A percentile compares a stretch with the other conserved stretches of the same genome.
Conservation (phyloP, 2,329 filamentous ascomycete species). For the Fusarium decemcellulare region DNA sequence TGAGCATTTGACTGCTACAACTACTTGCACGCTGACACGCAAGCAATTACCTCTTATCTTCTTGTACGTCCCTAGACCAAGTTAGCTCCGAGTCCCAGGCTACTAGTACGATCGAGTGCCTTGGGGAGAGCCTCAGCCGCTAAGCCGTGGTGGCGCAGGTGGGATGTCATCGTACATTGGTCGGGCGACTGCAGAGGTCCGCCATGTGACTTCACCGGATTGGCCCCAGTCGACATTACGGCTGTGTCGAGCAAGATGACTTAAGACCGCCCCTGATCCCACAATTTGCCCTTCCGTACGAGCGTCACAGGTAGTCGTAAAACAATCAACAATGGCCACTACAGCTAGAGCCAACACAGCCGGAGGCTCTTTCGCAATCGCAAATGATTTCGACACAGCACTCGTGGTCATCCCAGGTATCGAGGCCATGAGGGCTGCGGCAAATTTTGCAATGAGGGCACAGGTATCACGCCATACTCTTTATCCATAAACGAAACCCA, state of each 20-base stretch:
- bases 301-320: too few species aligned
- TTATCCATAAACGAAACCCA: neutral
- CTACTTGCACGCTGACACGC: too few species aligned
- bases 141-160: neutral
- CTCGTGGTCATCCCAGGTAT: neutral
- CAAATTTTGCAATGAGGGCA: slow-evolving; percentile 11
- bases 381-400: too few species aligned
- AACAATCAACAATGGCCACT: neutral
- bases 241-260: neutral
- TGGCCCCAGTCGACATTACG: neutral
- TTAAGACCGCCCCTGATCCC: neutral
- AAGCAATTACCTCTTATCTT: too few species aligned
- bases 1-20: too few species aligned
- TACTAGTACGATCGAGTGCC: neutral
- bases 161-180: neutral
- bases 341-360: too few species aligned
- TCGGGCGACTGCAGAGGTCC: neutral
- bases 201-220: neutral
- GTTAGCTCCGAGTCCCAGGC: too few species aligned
- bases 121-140: neutral
- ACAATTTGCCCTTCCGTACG: too few species aligned
- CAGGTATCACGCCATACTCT: slow-evolving; percentile 1
- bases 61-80: too few species aligned
- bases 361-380: too few species aligned
- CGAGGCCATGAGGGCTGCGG: slow-evolving; percentile 23